Percentiles rank a stretch among this genome's conserved stretches.
phyloP scores from a whole-genome alignment of 495 filamentous ascomycete species.

The Neurospora sp. region DNA sequence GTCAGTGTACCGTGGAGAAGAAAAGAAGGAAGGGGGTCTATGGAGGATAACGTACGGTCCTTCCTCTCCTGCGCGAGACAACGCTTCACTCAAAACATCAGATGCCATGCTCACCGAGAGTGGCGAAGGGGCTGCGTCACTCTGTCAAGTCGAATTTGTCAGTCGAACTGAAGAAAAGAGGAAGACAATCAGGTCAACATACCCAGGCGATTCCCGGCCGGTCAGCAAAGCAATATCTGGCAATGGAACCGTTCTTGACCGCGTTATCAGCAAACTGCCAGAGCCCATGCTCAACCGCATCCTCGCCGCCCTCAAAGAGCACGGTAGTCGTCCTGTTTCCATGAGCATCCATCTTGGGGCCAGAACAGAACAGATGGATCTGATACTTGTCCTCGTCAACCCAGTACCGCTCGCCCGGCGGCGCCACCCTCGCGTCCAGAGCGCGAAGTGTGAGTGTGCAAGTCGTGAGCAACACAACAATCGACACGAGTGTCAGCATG shows the following conservation, averaged over 20 bases:
- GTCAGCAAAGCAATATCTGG: conserved; percentile 91
- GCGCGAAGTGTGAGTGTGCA: conserved; percentile 68
- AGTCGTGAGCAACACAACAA: conserved; percentile 63
- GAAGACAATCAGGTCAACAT: conserved; percentile 3
- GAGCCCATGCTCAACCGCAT: conserved; percentile 64
- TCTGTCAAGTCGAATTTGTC: conserved; percentile 15
- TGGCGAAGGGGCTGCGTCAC: conserved; percentile 88
- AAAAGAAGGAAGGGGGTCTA: neutral
- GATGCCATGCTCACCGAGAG: conserved; percentile 84
- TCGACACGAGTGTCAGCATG: conserved; percentile 52
- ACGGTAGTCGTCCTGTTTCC: conserved; percentile 56
- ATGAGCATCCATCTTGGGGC: conserved; percentile 44
- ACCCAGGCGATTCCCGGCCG: conserved; percentile 81
- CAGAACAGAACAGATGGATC: conserved; percentile 77
- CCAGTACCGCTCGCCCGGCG: conserved; percentile 62
- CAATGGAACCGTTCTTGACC: conserved; percentile 62
- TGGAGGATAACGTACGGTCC: conserved; percentile 42
- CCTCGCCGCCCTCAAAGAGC: conserved; percentile 71
- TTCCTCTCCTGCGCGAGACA: conserved; percentile 67
- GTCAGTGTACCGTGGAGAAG: neutral
- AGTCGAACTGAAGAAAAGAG: neutral
- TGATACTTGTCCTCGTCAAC: conserved; percentile 75
- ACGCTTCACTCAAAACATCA: conserved; percentile 74
- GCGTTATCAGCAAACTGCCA: conserved; percentile 60
- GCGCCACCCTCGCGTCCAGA: conserved; percentile 58